Base-by-base conservation (phyloP, 2,329 filamentous ascomycete genomes). In the Epicoccum nigrum region DNA sequence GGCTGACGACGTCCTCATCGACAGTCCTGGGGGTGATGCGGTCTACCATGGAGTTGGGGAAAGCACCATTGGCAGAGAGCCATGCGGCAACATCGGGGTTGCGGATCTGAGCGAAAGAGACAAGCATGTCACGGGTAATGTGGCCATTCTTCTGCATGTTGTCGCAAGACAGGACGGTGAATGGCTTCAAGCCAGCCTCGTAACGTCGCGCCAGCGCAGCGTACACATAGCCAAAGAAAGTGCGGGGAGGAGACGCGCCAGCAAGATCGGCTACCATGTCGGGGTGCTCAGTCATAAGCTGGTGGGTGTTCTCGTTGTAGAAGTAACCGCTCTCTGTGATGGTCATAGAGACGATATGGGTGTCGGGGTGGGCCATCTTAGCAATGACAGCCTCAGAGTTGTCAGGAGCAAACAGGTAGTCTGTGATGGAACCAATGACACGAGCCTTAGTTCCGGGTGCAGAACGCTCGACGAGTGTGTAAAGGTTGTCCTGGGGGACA, bases 31-130 rank as follows among this genome's bases (percentile, higher is more conserved):
- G 64, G 15, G 64, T 67, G 41, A 67, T 67, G n/a, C 64, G 58
- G 57, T 67, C 64, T 6, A 67, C 64, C 64, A 67, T 67, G 43
- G 60, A 63, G 60, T 67, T 67, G 45, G 64, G 64, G 58, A 67
- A 67, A 25, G 64, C 64, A 46, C 64, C 64, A 34, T 65, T 63
- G 49, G 59, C 50, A 35, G 61, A 58, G 15, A 67, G 58, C 64
- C 64, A 67, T 27, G 54, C 52, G 25, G 64, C 64, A 20, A 67
- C 51, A 34, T 65, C 59, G 4, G 61, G 57, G 42, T 67, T 51
- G 38, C 58, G 57, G 48, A 60, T 63, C 20, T 55, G 55, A 19
- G 62, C 63, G 27, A 64, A 67, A 0, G 61, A 44, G 8, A 67
- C 44, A 19, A 67, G 49, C 64, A 67, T 65, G 37, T 62, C 59